Percentiles rank a stretch among this genome's conserved stretches.
Conservation (phyloP, 306 rosid genomes). For the Spatholobus suberectus region DNA sequence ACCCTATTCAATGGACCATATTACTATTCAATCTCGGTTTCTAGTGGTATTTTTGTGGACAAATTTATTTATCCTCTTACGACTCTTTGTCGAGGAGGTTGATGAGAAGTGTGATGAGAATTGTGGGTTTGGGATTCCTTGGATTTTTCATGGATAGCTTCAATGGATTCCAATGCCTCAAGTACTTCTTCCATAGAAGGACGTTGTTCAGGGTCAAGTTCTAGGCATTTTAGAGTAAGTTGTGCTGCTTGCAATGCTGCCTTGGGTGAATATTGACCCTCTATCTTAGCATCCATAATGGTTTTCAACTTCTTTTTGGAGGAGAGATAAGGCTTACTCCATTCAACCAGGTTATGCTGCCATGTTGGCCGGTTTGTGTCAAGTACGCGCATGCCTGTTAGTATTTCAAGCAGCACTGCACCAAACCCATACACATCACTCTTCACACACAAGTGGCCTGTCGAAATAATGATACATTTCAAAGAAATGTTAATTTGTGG, state of each 20-base stretch:
- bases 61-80: not conserved
- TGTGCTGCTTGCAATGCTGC: conserved; percentile 67
- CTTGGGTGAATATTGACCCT: conserved; percentile 75
- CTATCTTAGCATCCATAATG: conserved; percentile 69
- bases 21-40: not conserved
- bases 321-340: conserved; percentile 66
- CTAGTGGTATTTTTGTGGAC: not conserved
- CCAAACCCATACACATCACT: conserved; percentile 95
- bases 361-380: conserved; percentile 59
- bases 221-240: conserved; percentile 66
- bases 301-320: conserved; percentile 55
- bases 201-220: conserved; percentile 62
- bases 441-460: conserved; percentile 90
- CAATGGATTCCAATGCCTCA: conserved; percentile 61
- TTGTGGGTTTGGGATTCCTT: conserved; percentile 40
- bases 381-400: conserved; percentile 67
- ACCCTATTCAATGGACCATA: not conserved
- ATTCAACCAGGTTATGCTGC: conserved; percentile 68
- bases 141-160: conserved; percentile 51
- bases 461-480: conserved; percentile 20
- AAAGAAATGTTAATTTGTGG: conserved; percentile 23
- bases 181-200: conserved; percentile 83
- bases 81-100: conserved; percentile 16
- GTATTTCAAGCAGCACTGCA: conserved; percentile 75
- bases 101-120: no score